phyloP scores from a whole-genome alignment of 257 asterid species.

The Solanum virginianum region DNA sequence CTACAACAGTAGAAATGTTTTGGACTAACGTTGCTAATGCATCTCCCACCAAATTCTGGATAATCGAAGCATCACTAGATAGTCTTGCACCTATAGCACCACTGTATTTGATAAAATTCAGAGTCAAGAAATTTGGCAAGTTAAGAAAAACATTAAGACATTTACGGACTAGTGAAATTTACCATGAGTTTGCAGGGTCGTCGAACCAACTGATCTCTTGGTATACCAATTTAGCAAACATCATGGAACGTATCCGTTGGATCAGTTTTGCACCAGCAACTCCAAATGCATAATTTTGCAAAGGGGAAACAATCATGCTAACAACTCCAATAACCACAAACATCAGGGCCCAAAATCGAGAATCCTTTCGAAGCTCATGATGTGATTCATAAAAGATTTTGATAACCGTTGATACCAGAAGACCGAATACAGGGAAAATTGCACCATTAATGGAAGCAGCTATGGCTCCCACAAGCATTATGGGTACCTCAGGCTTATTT shows the following conservation, averaged over 20 bases:
- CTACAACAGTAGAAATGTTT: slow-evolving; percentile 31
- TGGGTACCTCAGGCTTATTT: slow-evolving; percentile 28
- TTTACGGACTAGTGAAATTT: background rate
- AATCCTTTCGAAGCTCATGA: slow-evolving; percentile 10
- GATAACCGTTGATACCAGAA: background rate
- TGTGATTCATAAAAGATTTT: slow-evolving; percentile 14
- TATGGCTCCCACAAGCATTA: slow-evolving; percentile 15
- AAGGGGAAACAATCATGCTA: slow-evolving; percentile 16
- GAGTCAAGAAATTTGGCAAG: background rate
- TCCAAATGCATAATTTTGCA: slow-evolving; percentile 27
- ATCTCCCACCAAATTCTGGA: slow-evolving; percentile 49
- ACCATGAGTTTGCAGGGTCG: slow-evolving; percentile 27
- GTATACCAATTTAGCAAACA: slow-evolving; percentile 23
- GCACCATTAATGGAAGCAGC: slow-evolving; percentile 29
- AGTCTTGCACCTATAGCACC: slow-evolving; percentile 51
- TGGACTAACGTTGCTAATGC: slow-evolving; percentile 44
- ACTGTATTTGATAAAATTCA: slow-evolving; percentile 8
- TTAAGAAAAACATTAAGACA: background rate
- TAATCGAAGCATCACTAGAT: slow-evolving; percentile 43
- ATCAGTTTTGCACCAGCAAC: slow-evolving; percentile 34
- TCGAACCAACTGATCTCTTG: slow-evolving; percentile 42
- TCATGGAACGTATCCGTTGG: slow-evolving; percentile 16
- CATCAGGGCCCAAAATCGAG: slow-evolving; percentile 34
- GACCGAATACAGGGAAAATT: slow-evolving; percentile 20
- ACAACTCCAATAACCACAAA: slow-evolving; percentile 21